Percentiles rank a stretch among this genome's conserved stretches.
These are phyloP conservation scores for Cladosporium austrohemisphaericum DNA, from an alignment of 2,329 filamentous ascomycete species.

Conservation along the genomic window DNA sequence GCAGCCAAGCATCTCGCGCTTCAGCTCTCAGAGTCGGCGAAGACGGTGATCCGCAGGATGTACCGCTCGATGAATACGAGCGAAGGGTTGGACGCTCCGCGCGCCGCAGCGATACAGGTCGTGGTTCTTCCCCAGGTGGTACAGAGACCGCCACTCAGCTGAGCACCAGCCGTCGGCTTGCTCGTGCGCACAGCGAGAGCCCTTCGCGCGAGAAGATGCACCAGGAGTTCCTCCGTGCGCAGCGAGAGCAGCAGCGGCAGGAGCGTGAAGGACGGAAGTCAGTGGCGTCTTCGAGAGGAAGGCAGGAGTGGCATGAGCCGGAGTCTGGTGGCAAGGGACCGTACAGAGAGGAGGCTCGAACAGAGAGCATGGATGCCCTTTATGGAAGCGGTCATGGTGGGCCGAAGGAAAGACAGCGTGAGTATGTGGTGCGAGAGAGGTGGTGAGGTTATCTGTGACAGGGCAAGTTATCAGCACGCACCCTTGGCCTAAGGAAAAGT, in stretches of 20 bases:
- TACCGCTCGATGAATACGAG: conserved; percentile 5
- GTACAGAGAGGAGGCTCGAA: conserved; percentile 19
- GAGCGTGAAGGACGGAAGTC: no score
- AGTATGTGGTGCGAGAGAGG: conserved; percentile 4
- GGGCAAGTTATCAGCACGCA: no score
- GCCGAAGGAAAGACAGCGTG: not conserved
- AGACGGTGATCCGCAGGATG: not conserved
- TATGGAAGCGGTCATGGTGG: conserved; percentile 15
- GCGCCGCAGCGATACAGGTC: conserved; percentile 1
- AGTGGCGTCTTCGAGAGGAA: not conserved
- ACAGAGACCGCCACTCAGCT: conserved; percentile 17
- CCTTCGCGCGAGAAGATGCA: conserved; percentile 26
- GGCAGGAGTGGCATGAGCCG: not conserved
- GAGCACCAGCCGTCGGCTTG: conserved; percentile 15
- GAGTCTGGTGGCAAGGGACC: conserved; percentile 21
- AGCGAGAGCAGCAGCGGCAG: conserved; percentile 11
- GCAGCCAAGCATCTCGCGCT: not conserved
- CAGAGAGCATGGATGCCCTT: conserved; percentile 17
- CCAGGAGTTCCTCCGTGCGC: not conserved
- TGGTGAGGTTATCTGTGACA: conserved; percentile 12
- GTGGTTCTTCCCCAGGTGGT: not conserved
- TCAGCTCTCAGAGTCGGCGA: not conserved
- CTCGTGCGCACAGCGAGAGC: conserved; percentile 27
- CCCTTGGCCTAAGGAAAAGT: no score
- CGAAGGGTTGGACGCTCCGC: conserved; percentile 2